These are phyloP conservation scores for Coprinellus aureogranulatus DNA, from an alignment of 768 basidiomycete genomes.

Conservation along the genomic window DNA sequence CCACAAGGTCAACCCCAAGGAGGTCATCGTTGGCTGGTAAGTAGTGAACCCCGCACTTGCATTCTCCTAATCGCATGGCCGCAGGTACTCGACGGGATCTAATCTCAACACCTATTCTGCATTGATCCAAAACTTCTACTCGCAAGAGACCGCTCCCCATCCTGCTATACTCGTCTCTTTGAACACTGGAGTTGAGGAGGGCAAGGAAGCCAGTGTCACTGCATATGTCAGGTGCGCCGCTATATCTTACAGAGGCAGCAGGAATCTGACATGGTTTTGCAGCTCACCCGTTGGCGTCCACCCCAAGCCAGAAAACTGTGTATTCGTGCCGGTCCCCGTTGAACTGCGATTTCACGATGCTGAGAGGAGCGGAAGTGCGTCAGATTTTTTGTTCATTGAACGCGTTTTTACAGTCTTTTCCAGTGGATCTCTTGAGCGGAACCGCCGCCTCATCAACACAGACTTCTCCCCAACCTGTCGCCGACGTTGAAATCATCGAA, in stretches of 20 bases:
- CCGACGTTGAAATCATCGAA: conserved; percentile 77
- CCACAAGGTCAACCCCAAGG: conserved; percentile 78
- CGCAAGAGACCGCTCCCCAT: conserved; percentile 84
- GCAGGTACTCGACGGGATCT: conserved; percentile 90
- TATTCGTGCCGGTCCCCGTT: conserved; percentile 90
- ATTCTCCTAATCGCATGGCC: not conserved
- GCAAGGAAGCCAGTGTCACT: conserved; percentile 68
- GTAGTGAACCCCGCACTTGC: conserved; percentile 31
- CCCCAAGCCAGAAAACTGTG: conserved; percentile 92
- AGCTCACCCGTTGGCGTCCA: conserved; percentile 87
- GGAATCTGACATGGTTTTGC: conserved; percentile 13
- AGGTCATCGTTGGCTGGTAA: conserved; percentile 94
- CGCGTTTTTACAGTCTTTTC: not conserved
- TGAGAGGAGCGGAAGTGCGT: conserved; percentile 82
- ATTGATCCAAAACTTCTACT: conserved; percentile 96
- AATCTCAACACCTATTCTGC: conserved; percentile 92
- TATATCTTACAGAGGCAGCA: not conserved
- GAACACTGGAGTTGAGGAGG: conserved; percentile 75
- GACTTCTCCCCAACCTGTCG: conserved; percentile 50
- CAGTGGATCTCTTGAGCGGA: conserved; percentile 75
- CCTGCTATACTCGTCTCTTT: conserved; percentile 89
- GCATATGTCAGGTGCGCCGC: conserved; percentile 76
- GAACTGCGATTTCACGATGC: conserved; percentile 78
- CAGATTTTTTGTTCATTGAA: not conserved
- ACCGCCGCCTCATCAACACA: conserved; percentile 44